phyloP scores from a whole-genome alignment of 129 eudicot species.

The Kitagawia praeruptora region DNA sequence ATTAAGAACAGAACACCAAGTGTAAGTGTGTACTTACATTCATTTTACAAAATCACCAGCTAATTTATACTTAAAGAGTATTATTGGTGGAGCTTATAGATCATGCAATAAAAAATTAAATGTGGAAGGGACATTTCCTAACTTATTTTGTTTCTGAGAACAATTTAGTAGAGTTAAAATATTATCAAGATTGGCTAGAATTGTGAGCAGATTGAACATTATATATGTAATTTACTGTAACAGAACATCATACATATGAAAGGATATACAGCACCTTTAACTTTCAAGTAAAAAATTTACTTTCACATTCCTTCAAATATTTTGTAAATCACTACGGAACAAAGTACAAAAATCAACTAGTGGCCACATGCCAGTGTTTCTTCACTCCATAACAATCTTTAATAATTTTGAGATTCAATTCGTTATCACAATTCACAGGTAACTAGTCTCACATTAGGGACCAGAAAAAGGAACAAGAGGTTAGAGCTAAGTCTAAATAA shows the following conservation, averaged over 20 bases:
- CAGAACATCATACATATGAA: too few species aligned
- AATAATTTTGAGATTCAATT: too few species aligned
- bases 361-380: too few species aligned
- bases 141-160: background rate
- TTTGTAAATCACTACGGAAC: too few species aligned
- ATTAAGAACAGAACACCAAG: slow-evolving; percentile 97
- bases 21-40: slow-evolving; percentile 47
- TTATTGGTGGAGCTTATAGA: background rate
- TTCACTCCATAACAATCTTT: too few species aligned
- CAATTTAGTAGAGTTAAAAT: background rate
- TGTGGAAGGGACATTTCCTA: background rate
- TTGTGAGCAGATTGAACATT: background rate
- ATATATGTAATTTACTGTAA: too few species aligned
- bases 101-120: background rate
- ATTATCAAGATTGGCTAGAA: background rate
- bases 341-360: too few species aligned
- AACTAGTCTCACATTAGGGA: background rate
- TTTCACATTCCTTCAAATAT: too few species aligned
- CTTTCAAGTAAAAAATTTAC: too few species aligned
- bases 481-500: background rate
- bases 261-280: too few species aligned
- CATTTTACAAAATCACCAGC: background rate
- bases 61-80: background rate
- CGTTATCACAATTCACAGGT: too few species aligned
- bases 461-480: background rate